Evolutionary conservation across 2,329 filamentous ascomycete genomes (phyloP), one percentile per base, ranked within the genome.

Genomic region (Cladophialophora immunda): DNA sequence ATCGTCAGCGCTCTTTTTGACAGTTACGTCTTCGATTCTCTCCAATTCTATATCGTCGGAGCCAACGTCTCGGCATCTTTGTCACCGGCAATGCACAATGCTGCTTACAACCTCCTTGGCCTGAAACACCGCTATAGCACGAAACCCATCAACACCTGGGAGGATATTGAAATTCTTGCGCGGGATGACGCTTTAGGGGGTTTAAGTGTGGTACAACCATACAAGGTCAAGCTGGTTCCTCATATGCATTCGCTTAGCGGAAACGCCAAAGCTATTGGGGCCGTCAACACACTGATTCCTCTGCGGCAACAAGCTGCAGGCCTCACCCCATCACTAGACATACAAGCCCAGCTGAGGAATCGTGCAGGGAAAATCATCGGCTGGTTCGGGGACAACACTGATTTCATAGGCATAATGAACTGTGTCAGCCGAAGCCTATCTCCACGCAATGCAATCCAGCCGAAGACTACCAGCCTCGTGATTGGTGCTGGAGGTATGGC

Each of bases 401-500:
- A 81, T 63, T 81, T 78, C 77, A 76, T 80, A 7, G 78, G 79
- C 22, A 81, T 81, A 17, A 77, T 79, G 75, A 78, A 75, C 29
- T 81, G 79, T 57, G 75, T 81, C 22, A 78, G 72, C 55, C 77
- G 79, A 27, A 80, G 80, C 62, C 75, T 81, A 22, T 81, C 80
- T 3, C 80, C 80, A 3, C 77, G 80, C 17, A 88, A 88, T 68
- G 83, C 84, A 0, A 84, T 88, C 36, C 82, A 84, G 55, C 77
- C 78, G 5, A 83, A 80, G 55, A 84, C 81, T 0, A 84, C 84
- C 4, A 85, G 81, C 15, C 75, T 88, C 3, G 80, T 88, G 3
- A 81, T 87, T 68, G 86, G 86, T 9, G 85, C 86, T n/a, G 86
- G 86, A 52, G 91, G 92, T 6, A 94, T 94, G 91, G 91, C 90